Evolutionary conservation across 352 stramenopile genomes (phyloP), one percentile per base, ranked within the genome.

Genomic region (Albugo laibachii): DNA sequence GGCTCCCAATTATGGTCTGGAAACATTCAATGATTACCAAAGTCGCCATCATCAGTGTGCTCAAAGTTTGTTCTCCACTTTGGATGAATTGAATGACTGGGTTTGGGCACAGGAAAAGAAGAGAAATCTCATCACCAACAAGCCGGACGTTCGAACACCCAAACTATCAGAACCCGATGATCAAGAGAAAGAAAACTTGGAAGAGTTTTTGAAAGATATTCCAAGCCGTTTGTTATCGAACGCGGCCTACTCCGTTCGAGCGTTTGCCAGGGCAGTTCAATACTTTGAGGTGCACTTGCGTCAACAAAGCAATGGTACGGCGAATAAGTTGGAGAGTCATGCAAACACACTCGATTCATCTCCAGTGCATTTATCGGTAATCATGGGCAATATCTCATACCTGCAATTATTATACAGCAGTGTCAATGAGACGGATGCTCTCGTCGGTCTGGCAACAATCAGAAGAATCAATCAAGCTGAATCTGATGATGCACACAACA

Each of bases 1-100:
- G 16, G 3, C 3, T 24, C 16, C 38, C 16, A 43, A 43, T 24
- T 24, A 43, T 8, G 38, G 3, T 24, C 45, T 36, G 45, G 54
- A 36, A 37, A 43, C 54, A 12, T 58, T 71, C 50, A 65, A 57
- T 2, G 76, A 85, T 31, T 69, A 74, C 41, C 79, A 74, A 20
- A 83, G 75, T 51, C 71, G 75, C 0, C 72, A 89, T 56, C 74
- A 92, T 44, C 79, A 89, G 45, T 92, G 79, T 46, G 75, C 64
- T 8, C 79, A 92, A 49, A 84, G 67, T 0, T 81, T 92, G 50
- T 83, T 92, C 41, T 80, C 76, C 11, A 84, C 73, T 1, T 72
- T 92, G 15, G 79, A 92, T 57, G 76, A 89, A 38, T 52, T 92
- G 8, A 92, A 88, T 50, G 76, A 92, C 13, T 92, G 79, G 79